A percentile compares a stretch with the other conserved stretches of the same genome.
phyloP scores from a whole-genome alignment of 75 land plant species.

The Sequoiadendron giganteum region DNA sequence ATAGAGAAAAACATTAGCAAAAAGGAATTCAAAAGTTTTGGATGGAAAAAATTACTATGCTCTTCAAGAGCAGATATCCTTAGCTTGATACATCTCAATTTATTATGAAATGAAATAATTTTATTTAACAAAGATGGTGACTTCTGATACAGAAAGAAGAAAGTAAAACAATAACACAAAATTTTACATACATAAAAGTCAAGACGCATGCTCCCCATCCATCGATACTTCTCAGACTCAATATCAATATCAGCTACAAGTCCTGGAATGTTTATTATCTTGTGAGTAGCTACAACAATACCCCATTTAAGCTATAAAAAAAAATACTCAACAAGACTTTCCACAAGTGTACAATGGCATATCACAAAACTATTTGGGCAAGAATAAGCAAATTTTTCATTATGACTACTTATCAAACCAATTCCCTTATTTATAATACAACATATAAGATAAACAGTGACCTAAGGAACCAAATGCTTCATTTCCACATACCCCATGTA shows the following conservation, averaged over 20 bases:
- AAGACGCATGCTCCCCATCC: slow-evolving; percentile 84
- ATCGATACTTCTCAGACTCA: slow-evolving; percentile 90
- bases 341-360: background rate
- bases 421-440: background rate
- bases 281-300: slow-evolving; percentile 2
- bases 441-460: background rate
- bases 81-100: background rate
- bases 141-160: background rate
- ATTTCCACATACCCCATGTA: slow-evolving; percentile 75
- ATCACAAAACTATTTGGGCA: too few species aligned
- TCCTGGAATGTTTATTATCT: slow-evolving; percentile 43
- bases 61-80: background rate
- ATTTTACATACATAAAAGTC: slow-evolving; percentile 76
- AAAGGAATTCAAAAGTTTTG: background rate
- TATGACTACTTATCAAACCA: background rate
- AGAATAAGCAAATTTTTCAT: background rate
- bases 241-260: slow-evolving; percentile 94
- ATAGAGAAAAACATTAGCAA: background rate
- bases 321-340: background rate
- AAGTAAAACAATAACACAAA: slow-evolving; percentile 4
- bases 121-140: background rate
- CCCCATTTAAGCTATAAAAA: background rate
- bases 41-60: background rate
- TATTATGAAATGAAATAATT: background rate
- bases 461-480: background rate